phyloP scores from a whole-genome alignment of 306 rosid species.

The Vicia faba region DNA sequence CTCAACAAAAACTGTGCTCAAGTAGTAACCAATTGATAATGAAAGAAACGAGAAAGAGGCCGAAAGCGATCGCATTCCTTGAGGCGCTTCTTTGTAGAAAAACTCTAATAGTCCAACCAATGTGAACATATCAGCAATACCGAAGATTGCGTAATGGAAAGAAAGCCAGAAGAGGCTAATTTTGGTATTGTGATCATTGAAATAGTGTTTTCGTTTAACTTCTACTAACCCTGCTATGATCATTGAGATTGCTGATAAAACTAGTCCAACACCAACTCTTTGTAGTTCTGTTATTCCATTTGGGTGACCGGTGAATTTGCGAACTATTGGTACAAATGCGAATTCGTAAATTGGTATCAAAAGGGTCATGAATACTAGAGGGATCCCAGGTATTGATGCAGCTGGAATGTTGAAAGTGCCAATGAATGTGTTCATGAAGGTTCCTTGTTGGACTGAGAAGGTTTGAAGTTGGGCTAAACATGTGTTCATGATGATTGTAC shows the following conservation, averaged over 20 bases:
- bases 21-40: constrained; percentile 53
- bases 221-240: constrained; percentile 49
- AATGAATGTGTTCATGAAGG: constrained; percentile 46
- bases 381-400: constrained; percentile 60
- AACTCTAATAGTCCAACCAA: constrained; percentile 57
- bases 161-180: constrained; percentile 69
- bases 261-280: constrained; percentile 60
- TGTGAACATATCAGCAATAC: constrained; percentile 67
- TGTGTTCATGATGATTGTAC: constrained; percentile 62
- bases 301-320: constrained; percentile 51
- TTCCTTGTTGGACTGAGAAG: constrained; percentile 56
- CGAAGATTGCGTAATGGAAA: constrained; percentile 58
- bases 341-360: constrained; percentile 57
- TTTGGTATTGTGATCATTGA: constrained; percentile 10
- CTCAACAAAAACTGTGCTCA: constrained; percentile 53
- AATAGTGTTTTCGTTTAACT: constrained; percentile 47
- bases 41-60: constrained; percentile 59
- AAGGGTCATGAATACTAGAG: constrained; percentile 58
- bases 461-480: constrained; percentile 63
- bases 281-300: constrained; percentile 55
- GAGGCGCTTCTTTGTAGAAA: constrained; percentile 62
- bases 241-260: constrained; percentile 62
- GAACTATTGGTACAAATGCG: constrained; percentile 44
- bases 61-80: constrained; percentile 56
- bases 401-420: constrained; percentile 41